Evolutionary conservation across 2,329 filamentous ascomycete species (phyloP), one percentile per base, ranked within the genome.

Genomic region (Graphilbum ipis-grandicollis): DNA sequence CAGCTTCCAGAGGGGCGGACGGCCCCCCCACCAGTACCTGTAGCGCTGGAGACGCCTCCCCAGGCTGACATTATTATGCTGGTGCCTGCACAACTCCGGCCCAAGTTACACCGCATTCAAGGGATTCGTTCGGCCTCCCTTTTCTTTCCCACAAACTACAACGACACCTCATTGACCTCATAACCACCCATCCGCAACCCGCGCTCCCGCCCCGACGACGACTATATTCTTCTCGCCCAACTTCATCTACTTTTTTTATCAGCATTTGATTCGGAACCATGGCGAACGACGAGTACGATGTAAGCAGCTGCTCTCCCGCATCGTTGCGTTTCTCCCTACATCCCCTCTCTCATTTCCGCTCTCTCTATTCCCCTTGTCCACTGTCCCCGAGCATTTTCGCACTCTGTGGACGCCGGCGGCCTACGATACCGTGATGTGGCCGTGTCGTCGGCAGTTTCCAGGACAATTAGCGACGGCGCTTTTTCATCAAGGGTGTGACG

Each of bases 281-380:
- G 90, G 90, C 88, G 56, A 98, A 96, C 78, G 90, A 98, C 74
- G 90, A 98, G 71, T 98, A 98, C 68, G 90, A 98, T 79, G 88
- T 96, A 68, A 71, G 85, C 57, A 38, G 39, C 30, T 17, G 12
- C 26, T 37, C 37, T 34, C 33, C 37, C 23, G 35, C 35, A 34
- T 29, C 37, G 23, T 25, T 25, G 23, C 23, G 8, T 12, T 7
- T 25, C 12, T 12, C 23, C 23, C 23, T n/a, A n/a, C n/a, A n/a
- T n/a, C n/a, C n/a, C n/a, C n/a, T n/a, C 5, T 23, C 26, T 28
- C 26, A 5, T 28, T n/a, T 28, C 26, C 26, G 8, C 26, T 28
- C 14, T 28, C 26, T 28, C 31, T 18, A 19, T 28, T 33, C 25
- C 23, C 34, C 15, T 18, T 34, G 18, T 19, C 18, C 21, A 5